Base-by-base conservation (phyloP, 2,329 filamentous ascomycete genomes). In the Dendryphion nanum region DNA sequence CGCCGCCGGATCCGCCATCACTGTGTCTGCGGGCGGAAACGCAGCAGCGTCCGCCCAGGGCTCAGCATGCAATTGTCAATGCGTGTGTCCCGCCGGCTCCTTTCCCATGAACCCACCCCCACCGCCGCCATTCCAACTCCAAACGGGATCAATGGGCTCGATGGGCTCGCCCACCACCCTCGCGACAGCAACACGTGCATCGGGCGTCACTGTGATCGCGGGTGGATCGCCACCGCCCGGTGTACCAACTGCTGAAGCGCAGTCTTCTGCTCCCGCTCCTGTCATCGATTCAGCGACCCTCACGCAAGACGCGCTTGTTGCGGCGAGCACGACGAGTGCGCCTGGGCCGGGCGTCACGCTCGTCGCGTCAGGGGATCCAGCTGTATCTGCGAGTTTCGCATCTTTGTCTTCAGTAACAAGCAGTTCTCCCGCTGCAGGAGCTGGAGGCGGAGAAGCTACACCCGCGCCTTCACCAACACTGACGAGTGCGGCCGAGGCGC, bases 81-180 rank as follows among this genome's bases (percentile, higher is more conserved):
- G 60, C 37, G 29, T 40, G 23, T 64, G 61, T 38, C 59, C 59
- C 2, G 48, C 48, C 1, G 54, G 50, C 5, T 45, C 51, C 5
- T 63, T 61, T 41, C 59, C 61, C 14, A 63, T 63, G 58, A 30
- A 41, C 1, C 48, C 55, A 12, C 54, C 58, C 1, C 40, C 44
- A 18, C 50, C 57, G 2, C 53, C 48, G 8, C 48, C 59, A 7
- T 60, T 62, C 47, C 51, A 58, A 30, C 44, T 63, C 13, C 33
- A 40, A 23, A 40, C 41, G 10, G 29, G 15, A 3, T 15, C 44
- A 18, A 55, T 55, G 49, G 45, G 23, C 13, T 21, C 26, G 4
- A 41, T 41, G 40, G 18, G n/a, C n/a, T n/a, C n/a, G n/a, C n/a
- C 30, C 14, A 15, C 26, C 5, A 12, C 42, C 20, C 35, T 33